Evolutionary conservation across 164 flowering plant species (phyloP).

Genomic region (Liriodendron chinense): DNA sequence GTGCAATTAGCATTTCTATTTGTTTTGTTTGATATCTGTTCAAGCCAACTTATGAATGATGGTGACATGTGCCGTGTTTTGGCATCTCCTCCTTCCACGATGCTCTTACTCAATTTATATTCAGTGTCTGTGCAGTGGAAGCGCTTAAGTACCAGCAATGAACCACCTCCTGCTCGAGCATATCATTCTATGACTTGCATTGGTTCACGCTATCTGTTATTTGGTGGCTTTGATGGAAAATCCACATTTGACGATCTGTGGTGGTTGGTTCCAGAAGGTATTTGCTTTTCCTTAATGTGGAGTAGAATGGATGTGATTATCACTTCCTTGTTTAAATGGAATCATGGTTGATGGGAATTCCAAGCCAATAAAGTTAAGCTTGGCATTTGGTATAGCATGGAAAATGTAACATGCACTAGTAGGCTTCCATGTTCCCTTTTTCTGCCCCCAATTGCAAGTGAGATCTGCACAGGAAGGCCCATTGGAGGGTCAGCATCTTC

Average conservation of each 20-base stretch:
- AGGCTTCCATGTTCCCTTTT: too few relatives aligned
- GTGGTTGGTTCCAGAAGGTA: conserved; percentile 99
- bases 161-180: conserved; percentile 90
- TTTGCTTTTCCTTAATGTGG: background rate
- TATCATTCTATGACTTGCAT: conserved; percentile 83
- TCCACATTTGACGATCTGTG: conserved; percentile 84
- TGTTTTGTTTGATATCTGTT: background rate
- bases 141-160: conserved; percentile 70
- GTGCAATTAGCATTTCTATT: background rate
- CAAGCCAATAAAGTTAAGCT: too few relatives aligned
- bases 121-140: conserved; percentile 96
- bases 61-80: background rate
- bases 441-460: too few relatives aligned
- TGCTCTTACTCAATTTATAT: conserved; percentile 4
- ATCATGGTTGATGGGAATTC: too few relatives aligned
- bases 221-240: conserved; percentile 99
- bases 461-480: too few relatives aligned
- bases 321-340: too few relatives aligned
- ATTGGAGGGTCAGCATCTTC: too few relatives aligned
- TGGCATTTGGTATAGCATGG: too few relatives aligned
- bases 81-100: background rate
- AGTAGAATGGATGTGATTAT: too few relatives aligned
- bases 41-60: conserved; percentile 1
- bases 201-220: conserved; percentile 78
- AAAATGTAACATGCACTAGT: too few relatives aligned